Conservation (phyloP, 73 alveolate genomes). For the Tetrahymena elliotti region DNA sequence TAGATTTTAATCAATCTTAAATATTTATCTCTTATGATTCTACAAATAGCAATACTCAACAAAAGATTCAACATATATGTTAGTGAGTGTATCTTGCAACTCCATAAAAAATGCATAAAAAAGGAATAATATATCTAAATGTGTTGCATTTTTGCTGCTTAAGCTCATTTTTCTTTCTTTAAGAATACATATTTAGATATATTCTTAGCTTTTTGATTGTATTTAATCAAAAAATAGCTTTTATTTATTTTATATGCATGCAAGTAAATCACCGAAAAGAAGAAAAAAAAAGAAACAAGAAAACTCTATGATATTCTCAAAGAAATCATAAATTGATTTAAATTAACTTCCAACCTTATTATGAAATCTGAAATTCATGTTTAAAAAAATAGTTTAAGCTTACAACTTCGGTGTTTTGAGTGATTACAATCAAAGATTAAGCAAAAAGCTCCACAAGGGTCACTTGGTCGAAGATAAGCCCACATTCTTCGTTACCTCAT, state of each 20-base stretch:
- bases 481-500: conserved; percentile 76
- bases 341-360: background rate
- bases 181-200: background rate
- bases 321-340: background rate
- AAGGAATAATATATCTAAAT: background rate
- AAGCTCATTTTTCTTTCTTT: background rate
- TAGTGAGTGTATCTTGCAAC: background rate
- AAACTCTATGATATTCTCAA: background rate
- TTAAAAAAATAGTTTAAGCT: background rate
- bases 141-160: background rate
- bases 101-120: background rate
- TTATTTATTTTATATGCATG: background rate
- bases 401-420: conserved; percentile 60
- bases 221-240: background rate
- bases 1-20: background rate
- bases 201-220: background rate
- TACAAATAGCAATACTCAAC: background rate
- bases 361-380: background rate
- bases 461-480: conserved; percentile 65
- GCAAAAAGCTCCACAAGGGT: conserved; percentile 66
- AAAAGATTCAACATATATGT: background rate
- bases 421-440: conserved; percentile 72
- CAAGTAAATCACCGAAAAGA: background rate
- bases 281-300: background rate
- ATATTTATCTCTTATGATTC: background rate